These are phyloP conservation scores for Polytrichum commune DNA, from an alignment of 225 moss, liverwort and hornwort genomes.

Conservation along the genomic window DNA sequence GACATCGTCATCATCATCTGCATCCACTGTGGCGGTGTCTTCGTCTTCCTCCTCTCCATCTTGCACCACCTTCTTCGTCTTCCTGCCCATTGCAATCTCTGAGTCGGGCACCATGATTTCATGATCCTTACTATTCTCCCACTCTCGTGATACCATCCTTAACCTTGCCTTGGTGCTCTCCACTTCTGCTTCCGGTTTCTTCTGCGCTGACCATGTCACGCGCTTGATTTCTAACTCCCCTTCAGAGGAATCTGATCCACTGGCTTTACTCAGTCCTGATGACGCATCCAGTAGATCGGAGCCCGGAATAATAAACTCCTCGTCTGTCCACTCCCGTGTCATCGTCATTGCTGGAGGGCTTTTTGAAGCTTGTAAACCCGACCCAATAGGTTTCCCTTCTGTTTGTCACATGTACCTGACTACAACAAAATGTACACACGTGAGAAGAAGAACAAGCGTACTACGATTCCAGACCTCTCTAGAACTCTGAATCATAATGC, in stretches of 20 bases:
- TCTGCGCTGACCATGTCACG: conserved; percentile 47
- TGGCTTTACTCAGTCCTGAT: conserved; percentile 9
- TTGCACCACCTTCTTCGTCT: conserved; percentile 1
- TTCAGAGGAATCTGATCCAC: conserved; percentile 30
- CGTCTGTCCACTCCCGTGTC: conserved; percentile 18
- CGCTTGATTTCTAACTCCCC: conserved; percentile 47
- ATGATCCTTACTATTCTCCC: conserved; percentile 25
- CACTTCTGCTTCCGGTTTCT: conserved; percentile 31
- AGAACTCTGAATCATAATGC: too few species aligned
- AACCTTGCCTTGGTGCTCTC: conserved; percentile 31
- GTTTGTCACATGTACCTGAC: too few species aligned
- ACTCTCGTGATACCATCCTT: conserved; percentile 7
- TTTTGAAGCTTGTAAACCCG: too few species aligned
- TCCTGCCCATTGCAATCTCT: conserved; percentile 3
- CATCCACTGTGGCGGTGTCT: conserved; percentile 12
- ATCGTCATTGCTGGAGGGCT: conserved; percentile 23
- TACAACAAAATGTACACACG: too few species aligned
- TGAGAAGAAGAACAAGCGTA: too few species aligned
- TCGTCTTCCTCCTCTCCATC: conserved; percentile 11
- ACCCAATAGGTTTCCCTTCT: too few species aligned
- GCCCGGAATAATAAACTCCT: conserved; percentile 27
- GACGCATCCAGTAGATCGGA: conserved; percentile 9
- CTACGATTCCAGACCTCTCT: too few species aligned
- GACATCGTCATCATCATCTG: conserved; percentile 14
- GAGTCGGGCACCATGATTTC: neutral